phyloP scores from a whole-genome alignment of 129 eudicot genomes.

The Chrysanthemum seticuspe region DNA sequence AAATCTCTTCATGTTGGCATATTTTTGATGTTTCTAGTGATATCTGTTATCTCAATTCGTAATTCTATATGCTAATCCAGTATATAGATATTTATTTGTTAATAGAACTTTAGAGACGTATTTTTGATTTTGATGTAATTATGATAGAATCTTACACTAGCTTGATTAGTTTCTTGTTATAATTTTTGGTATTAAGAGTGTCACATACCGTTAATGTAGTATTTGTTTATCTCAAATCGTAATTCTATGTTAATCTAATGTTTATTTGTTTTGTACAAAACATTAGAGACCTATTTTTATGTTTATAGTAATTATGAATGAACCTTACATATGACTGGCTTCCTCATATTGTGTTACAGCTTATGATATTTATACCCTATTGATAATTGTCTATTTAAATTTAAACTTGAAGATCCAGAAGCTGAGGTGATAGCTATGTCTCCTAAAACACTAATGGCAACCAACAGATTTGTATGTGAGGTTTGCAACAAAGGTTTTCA shows the following conservation, averaged over 20 bases:
- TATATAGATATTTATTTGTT: too few relatives aligned
- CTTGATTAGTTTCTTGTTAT: background rate
- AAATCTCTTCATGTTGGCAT: too few relatives aligned
- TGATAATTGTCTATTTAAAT: background rate
- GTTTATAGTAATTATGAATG: background rate
- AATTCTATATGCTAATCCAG: background rate
- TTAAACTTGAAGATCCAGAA: conserved; percentile 49
- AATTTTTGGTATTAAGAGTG: too few relatives aligned
- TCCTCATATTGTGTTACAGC: background rate
- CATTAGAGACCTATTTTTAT: too few relatives aligned
- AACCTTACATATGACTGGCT: background rate
- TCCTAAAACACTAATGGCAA: conserved; percentile 64
- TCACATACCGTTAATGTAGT: too few relatives aligned
- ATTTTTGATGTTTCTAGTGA: too few relatives aligned
- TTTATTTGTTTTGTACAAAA: too few relatives aligned
- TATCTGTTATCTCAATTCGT: too few relatives aligned
- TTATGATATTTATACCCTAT: background rate
- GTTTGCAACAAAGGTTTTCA: conserved; percentile 71
- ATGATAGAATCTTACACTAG: background rate
- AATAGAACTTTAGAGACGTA: too few relatives aligned
- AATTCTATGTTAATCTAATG: background rate
- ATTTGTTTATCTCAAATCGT: too few relatives aligned
- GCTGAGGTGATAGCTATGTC: conserved; percentile 74
- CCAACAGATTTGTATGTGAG: conserved; percentile 64
- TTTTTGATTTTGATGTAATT: background rate